These are phyloP conservation scores for Trametopsis cervina DNA, from an alignment of 768 basidiomycete species.

Conservation along the genomic window DNA sequence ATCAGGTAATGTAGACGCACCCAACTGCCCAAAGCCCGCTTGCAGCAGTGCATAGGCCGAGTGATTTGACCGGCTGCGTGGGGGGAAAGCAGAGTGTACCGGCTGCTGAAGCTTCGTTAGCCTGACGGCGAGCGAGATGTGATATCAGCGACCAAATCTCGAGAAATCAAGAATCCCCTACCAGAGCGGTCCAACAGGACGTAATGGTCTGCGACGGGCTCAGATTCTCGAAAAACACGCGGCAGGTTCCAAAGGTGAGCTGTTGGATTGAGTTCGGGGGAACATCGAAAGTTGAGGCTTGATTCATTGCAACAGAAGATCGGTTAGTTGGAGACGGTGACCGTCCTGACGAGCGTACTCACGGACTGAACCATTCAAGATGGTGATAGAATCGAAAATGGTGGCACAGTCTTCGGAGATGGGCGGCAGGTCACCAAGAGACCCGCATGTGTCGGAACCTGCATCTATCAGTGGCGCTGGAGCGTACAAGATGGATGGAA, in stretches of 20 bases:
- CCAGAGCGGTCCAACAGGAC: slow-evolving; percentile 1
- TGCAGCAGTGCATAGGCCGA: slow-evolving; percentile 3
- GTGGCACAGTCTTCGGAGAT: slow-evolving; percentile 12
- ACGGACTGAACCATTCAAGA: slow-evolving; percentile 14
- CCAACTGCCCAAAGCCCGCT: slow-evolving; percentile 6
- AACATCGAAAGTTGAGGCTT: slow-evolving; percentile 2
- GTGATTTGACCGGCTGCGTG: slow-evolving; percentile 8
- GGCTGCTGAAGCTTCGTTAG: slow-evolving; percentile 5
- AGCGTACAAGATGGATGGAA: background rate
- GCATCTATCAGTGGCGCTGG: background rate
- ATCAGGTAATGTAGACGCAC: slow-evolving; percentile 1
- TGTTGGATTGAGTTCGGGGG: background rate
- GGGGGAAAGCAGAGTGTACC: slow-evolving; percentile 9
- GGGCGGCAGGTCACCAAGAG: slow-evolving; percentile 14
- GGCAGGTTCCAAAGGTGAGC: slow-evolving; percentile 7
- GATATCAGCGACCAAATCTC: no score
- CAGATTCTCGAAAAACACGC: slow-evolving; percentile 7
- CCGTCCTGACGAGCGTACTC: background rate
- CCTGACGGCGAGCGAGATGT: no score
- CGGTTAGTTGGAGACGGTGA: background rate
- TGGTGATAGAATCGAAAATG: slow-evolving; percentile 15
- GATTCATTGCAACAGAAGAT: background rate
- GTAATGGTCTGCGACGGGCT: background rate
- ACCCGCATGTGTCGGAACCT: slow-evolving; percentile 15
- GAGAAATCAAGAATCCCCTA: no score